These are phyloP conservation scores for Pseudocercospora cruenta DNA, from an alignment of 2,329 filamentous ascomycete species.

Conservation along the genomic window DNA sequence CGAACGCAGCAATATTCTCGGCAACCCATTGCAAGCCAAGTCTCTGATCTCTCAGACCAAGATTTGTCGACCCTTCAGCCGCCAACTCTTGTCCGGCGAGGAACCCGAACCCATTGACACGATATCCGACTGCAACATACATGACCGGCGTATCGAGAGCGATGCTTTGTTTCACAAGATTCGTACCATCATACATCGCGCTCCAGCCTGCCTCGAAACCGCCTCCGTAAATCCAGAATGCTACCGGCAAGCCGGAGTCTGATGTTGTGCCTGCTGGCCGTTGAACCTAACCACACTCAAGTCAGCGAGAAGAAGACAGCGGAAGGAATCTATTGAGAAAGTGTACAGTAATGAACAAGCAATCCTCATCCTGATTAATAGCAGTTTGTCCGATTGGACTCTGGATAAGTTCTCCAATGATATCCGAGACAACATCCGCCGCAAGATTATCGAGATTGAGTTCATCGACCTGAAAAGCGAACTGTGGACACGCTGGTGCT, in stretches of 20 bases:
- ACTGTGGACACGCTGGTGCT: constrained; percentile 9
- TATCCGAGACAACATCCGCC: constrained; percentile 35
- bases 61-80: constrained; percentile 38
- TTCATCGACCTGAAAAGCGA: constrained; percentile 10
- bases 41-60: constrained; percentile 35
- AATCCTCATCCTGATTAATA: constrained; percentile 46
- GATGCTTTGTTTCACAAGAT: constrained; percentile 47
- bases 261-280: constrained; percentile 44
- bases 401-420: constrained; percentile 41
- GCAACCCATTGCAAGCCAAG: constrained; percentile 41
- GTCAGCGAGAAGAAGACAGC: too few relatives aligned
- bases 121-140: constrained; percentile 53
- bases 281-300: too few relatives aligned
- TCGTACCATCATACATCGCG: constrained; percentile 46
- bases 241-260: constrained; percentile 47
- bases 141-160: constrained; percentile 65
- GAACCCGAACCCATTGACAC: constrained; percentile 38
- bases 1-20: constrained; percentile 58
- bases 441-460: constrained; percentile 42
- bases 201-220: constrained; percentile 45
- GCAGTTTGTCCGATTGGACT: constrained; percentile 44
- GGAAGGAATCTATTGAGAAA: too few relatives aligned
- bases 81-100: constrained; percentile 33
- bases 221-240: constrained; percentile 55
- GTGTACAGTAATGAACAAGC: constrained; percentile 37